These are phyloP conservation scores for Penicillium paneum DNA, from an alignment of 2,329 filamentous ascomycete genomes.

Conservation along the genomic window DNA sequence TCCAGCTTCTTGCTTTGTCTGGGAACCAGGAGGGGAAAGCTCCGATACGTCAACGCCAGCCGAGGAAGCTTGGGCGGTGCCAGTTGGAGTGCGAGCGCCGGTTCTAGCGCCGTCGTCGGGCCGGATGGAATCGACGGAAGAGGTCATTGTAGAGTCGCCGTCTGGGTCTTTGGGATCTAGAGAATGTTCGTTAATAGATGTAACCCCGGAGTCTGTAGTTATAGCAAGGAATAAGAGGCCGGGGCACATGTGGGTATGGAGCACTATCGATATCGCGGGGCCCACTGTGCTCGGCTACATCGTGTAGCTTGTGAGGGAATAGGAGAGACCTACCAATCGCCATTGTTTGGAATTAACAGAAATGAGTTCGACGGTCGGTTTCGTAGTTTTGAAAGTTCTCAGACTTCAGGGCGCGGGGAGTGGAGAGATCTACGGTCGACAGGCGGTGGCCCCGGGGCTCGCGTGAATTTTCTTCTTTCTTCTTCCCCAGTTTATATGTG, in stretches of 20 bases:
- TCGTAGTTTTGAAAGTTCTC: not conserved
- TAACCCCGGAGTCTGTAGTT: not conserved
- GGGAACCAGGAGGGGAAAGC: conserved; percentile 56
- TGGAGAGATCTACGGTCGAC: conserved; percentile 17
- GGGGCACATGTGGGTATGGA: conserved; percentile 4
- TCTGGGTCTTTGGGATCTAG: conserved; percentile 45
- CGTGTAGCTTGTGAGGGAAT: not conserved
- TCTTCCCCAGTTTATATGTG: conserved; percentile 9
- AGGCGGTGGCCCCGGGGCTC: conserved; percentile 20
- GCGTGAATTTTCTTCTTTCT: conserved; percentile 23
- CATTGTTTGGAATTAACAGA: conserved; percentile 16
- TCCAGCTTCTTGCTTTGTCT: conserved; percentile 30
- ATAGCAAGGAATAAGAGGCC: not conserved
- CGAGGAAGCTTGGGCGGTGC: conserved; percentile 21
- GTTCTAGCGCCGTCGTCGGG: conserved; percentile 34
- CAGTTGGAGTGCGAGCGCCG: conserved; percentile 45
- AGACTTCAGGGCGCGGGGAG: conserved; percentile 2
- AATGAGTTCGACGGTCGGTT: not conserved
- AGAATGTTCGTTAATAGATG: not conserved
- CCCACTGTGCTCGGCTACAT: not conserved
- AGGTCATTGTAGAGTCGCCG: conserved; percentile 57
- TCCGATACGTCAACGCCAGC: conserved; percentile 38
- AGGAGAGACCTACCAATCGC: conserved; percentile 19
- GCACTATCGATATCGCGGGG: conserved; percentile 5
- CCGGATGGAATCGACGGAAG: conserved; percentile 41